A percentile compares a stretch with the other conserved stretches of the same genome.
These are phyloP conservation scores for Boletales sp. DNA, from an alignment of 768 basidiomycete species.

Conservation along the genomic window DNA sequence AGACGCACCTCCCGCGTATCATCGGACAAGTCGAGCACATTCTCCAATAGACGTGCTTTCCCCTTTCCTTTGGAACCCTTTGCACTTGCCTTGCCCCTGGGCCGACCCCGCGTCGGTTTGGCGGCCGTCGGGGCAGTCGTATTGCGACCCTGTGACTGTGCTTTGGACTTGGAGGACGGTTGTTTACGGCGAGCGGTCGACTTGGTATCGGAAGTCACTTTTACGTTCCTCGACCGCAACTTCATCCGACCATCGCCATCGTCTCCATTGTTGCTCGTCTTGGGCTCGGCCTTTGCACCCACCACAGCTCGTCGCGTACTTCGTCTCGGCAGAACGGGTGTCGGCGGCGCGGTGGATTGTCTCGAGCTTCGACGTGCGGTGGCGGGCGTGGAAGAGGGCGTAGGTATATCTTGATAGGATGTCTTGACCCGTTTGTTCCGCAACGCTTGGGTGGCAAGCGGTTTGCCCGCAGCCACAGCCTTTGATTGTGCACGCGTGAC, in stretches of 20 bases:
- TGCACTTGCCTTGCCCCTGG: slow-evolving; percentile 17
- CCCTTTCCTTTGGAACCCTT: slow-evolving; percentile 26
- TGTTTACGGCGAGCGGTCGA: too few relatives aligned
- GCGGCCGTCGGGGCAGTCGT: background rate
- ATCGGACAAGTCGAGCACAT: slow-evolving; percentile 27
- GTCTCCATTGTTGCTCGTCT: slow-evolving; percentile 8
- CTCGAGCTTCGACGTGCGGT: slow-evolving; percentile 3
- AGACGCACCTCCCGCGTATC: slow-evolving; percentile 29
- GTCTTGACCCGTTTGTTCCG: slow-evolving; percentile 18
- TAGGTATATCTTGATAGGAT: slow-evolving; percentile 22
- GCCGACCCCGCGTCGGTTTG: slow-evolving; percentile 19
- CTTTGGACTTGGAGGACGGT: slow-evolving; percentile 9
- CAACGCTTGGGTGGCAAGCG: background rate
- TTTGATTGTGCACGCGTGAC: slow-evolving; percentile 14
- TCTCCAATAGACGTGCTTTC: slow-evolving; percentile 20
- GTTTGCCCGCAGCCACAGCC: slow-evolving; percentile 1
- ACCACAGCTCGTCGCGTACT: slow-evolving; percentile 25
- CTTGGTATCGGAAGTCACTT: slow-evolving; percentile 5
- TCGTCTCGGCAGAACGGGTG: slow-evolving; percentile 21
- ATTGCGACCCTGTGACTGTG: too few relatives aligned
- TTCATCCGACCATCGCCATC: slow-evolving; percentile 11
- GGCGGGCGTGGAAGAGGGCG: slow-evolving; percentile 22
- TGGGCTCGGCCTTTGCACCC: slow-evolving; percentile 9
- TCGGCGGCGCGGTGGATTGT: slow-evolving; percentile 12
- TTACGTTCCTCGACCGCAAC: slow-evolving; percentile 16